Evolutionary conservation across 2,329 filamentous ascomycete genomes (phyloP).

Genomic region (Fusarium sterilihyphosum): DNA sequence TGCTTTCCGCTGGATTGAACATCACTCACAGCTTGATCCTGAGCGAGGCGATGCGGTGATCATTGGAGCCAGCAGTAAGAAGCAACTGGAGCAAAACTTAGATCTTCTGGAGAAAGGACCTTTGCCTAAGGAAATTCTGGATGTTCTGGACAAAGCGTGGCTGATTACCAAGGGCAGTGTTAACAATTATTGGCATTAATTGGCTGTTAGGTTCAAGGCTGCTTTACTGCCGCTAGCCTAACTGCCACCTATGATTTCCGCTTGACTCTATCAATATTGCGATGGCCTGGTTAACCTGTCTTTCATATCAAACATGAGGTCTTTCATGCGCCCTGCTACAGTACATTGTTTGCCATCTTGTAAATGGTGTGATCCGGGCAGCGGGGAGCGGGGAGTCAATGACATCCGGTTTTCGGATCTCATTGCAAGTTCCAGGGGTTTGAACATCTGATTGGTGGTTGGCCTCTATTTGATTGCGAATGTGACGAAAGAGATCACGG

Average conservation of each 20-base stretch:
- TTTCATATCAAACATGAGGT: background rate
- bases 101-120: constrained; percentile 64
- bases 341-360: background rate
- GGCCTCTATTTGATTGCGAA: background rate
- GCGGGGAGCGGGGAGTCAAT: background rate
- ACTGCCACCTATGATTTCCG: background rate
- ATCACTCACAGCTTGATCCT: constrained; percentile 64
- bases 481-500: background rate
- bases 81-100: constrained; percentile 60
- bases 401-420: background rate
- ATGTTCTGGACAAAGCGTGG: constrained; percentile 46
- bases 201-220: no score
- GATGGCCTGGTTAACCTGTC: background rate
- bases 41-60: constrained; percentile 57
- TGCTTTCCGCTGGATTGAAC: constrained; percentile 73
- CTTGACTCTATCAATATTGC: no score
- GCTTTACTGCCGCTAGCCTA: no score
- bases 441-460: background rate
- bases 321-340: background rate
- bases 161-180: background rate
- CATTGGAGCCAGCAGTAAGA: constrained; percentile 59
- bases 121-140: constrained; percentile 76
- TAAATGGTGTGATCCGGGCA: background rate
- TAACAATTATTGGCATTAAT: background rate
- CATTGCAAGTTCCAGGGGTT: background rate